A percentile compares a stretch with the other conserved stretches of the same genome.
Conservation (phyloP, 1,139 yeast genomes). For the Candida sojae region DNA sequence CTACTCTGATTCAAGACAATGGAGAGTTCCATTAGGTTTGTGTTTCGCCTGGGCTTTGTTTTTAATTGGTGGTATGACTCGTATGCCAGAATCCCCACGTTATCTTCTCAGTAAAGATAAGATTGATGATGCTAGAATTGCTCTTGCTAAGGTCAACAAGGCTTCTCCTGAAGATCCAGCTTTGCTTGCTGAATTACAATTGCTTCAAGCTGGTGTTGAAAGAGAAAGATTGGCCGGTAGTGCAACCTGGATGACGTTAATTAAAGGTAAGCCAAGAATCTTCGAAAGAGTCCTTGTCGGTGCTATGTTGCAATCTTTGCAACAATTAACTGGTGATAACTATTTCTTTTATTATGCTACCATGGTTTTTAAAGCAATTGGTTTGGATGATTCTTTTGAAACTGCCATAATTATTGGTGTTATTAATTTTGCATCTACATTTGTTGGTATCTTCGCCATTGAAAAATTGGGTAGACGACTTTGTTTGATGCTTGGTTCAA, state of each 20-base stretch:
- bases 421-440: slow-evolving; percentile 76
- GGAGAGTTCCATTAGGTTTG: slow-evolving; percentile 65
- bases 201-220: slow-evolving; percentile 63
- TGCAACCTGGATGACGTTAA: slow-evolving; percentile 66
- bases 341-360: slow-evolving; percentile 85
- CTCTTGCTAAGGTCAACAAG: slow-evolving; percentile 65
- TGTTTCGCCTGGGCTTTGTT: slow-evolving; percentile 59
- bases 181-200: slow-evolving; percentile 58
- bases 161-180: slow-evolving; percentile 61
- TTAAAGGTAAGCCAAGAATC: slow-evolving; percentile 67
- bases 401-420: slow-evolving; percentile 78
- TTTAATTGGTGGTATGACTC: slow-evolving; percentile 53
- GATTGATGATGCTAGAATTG: slow-evolving; percentile 45
- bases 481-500: slow-evolving; percentile 53
- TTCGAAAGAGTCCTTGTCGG: slow-evolving; percentile 68
- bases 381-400: slow-evolving; percentile 75
- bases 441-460: slow-evolving; percentile 64
- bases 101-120: slow-evolving; percentile 38
- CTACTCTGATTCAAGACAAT: slow-evolving; percentile 55
- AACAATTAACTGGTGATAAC: slow-evolving; percentile 80
- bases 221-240: slow-evolving; percentile 62
- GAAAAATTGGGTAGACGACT: slow-evolving; percentile 73
- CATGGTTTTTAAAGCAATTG: slow-evolving; percentile 74
- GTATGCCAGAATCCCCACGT: slow-evolving; percentile 70
- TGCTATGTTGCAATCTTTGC: slow-evolving; percentile 63